Base-by-base conservation (phyloP, 78 protist species). In the Dictyostelium firmibasis region DNA sequence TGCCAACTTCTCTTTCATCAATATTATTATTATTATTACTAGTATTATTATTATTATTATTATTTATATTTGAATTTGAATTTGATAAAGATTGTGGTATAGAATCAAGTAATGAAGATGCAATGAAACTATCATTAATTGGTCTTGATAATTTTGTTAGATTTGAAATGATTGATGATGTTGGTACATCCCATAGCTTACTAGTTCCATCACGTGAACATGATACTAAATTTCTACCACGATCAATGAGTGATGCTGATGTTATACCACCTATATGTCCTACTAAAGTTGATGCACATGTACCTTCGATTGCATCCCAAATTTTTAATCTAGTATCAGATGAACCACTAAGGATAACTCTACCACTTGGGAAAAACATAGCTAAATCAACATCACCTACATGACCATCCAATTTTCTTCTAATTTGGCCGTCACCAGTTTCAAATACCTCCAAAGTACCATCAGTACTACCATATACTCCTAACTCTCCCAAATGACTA, bases 331-430 rank as follows among this genome's bases (percentile, higher is more conserved):
- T 83, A 23, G 64, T 64, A 77, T 93, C 96, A 16, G 81, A 43
- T n/a, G 92, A 85, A 62, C 96, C 96, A 38, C 85, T 70, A 20
- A 93, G 47, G 1, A 93, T 50, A 5, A 93, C 96, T 14, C 64
- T 81, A 18, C 96, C 96, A 93, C 84, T 70, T 70, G 96, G 96
- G 75, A 93, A 93, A 43, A 93, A 93, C 72, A 50, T 70, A 53
- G 91, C 43, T 3, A 86, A 74, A 44, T 86, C 89, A 13, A 93
- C 96, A 86, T 93, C 96, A 18, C 96, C 96, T 18, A 78, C 96
- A 82, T 93, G 96, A 50, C 96, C 96, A 53, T 62, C 74, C 23
- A 93, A 29, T 23, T 70, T 84, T 75, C 92, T 93, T 89, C 94
- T 89, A 13, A 89, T 78, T 25, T 89, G 94, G 35, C 94, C 94